These are phyloP conservation scores for Leptodontidium sp. DNA, from an alignment of 2,329 filamentous ascomycete species.

Conservation along the genomic window DNA sequence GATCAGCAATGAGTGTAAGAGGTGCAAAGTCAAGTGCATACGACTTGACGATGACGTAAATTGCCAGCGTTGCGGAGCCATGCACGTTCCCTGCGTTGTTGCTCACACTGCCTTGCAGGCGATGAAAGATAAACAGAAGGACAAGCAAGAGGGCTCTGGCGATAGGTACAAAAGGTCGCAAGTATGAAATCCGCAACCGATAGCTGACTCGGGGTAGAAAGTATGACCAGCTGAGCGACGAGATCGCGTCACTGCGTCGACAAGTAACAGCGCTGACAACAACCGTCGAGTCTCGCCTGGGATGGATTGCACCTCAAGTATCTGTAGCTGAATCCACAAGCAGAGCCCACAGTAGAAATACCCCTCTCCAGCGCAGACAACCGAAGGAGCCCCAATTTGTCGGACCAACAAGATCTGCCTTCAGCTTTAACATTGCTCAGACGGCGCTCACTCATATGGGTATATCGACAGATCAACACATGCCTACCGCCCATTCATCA, in stretches of 20 bases:
- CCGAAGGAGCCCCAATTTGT: neutral
- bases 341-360: neutral
- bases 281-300: slow-evolving; percentile 4
- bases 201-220: neutral
- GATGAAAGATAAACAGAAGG: neutral
- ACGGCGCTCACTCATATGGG: neutral
- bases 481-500: neutral
- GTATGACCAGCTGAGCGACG: neutral
- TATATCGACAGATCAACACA: neutral
- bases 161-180: neutral
- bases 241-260: neutral
- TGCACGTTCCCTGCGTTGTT: neutral
- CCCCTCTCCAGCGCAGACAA: neutral
- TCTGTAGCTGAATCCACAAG: neutral
- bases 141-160: neutral
- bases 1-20: neutral
- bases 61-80: slow-evolving; percentile 1
- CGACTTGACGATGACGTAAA: neutral
- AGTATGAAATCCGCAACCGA: neutral
- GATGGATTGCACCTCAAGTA: neutral
- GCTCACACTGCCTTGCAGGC: neutral
- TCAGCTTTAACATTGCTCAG: slow-evolving; percentile 1
- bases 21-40: slow-evolving; percentile 7
- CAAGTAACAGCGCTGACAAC: neutral
- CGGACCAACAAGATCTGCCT: neutral